A percentile compares a stretch with the other conserved stretches of the same genome.
Evolutionary conservation across 257 asterid species (phyloP).

Genomic region (Salvia rosmarinus): DNA sequence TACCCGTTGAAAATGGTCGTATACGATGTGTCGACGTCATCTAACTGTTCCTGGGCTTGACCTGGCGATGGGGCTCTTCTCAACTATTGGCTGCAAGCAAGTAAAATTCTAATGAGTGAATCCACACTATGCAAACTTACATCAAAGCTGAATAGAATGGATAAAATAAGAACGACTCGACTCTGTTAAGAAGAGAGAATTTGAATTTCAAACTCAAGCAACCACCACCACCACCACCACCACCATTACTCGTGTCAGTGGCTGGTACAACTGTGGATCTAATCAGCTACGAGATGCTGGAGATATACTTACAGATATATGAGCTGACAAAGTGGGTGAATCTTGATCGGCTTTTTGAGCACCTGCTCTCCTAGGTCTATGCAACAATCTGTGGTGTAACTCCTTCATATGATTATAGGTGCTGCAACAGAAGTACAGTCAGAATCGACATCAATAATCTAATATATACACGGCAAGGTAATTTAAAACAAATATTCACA

Average conservation of each 20-base stretch:
- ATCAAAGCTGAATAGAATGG: too few species aligned
- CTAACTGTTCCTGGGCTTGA: constrained; percentile 21
- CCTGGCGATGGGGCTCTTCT: constrained; percentile 21
- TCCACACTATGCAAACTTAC: background rate
- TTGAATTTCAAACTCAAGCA: too few species aligned
- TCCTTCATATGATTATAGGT: constrained; percentile 58
- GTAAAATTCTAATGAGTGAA: background rate
- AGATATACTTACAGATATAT: constrained; percentile 39
- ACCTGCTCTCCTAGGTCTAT: constrained; percentile 34
- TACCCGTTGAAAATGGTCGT: background rate
- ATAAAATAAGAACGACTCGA: background rate
- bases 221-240: too few species aligned
- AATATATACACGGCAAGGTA: background rate
- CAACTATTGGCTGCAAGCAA: constrained; percentile 38
- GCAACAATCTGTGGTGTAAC: constrained; percentile 39
- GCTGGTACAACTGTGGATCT: background rate
- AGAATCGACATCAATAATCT: background rate
- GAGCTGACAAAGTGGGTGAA: constrained; percentile 34
- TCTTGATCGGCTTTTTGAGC: constrained; percentile 26
- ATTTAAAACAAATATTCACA: background rate
- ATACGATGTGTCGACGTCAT: constrained; percentile 9
- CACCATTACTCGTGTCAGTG: background rate
- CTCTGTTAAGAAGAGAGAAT: background rate
- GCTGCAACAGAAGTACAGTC: constrained; percentile 35
- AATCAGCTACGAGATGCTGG: background rate